A percentile compares a stretch with the other conserved stretches of the same genome.
These are phyloP conservation scores for Fraxinus baroniana DNA, from an alignment of 305 asterid species.

Conservation along the genomic window DNA sequence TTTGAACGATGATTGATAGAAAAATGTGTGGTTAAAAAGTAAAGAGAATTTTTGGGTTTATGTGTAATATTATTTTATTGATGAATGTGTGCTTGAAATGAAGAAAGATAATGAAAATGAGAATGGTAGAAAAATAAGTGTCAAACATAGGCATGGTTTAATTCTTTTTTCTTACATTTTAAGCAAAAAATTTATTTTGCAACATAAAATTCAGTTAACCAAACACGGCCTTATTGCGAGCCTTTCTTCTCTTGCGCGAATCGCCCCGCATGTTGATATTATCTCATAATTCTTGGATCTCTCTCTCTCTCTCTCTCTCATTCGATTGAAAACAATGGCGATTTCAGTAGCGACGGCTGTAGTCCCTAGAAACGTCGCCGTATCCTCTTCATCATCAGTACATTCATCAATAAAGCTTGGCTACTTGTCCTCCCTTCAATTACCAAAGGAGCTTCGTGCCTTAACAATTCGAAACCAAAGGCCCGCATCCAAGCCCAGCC, in stretches of 20 bases:
- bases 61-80: too few relatives aligned
- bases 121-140: too few relatives aligned
- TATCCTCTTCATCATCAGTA: slow-evolving; percentile 31
- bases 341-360: slow-evolving; percentile 44
- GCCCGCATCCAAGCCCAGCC: slow-evolving; percentile 29
- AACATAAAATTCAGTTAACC: not conserved
- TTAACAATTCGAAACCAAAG: slow-evolving; percentile 34
- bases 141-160: too few relatives aligned
- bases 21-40: too few relatives aligned
- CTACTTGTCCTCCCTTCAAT: slow-evolving; percentile 52
- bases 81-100: too few relatives aligned
- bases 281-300: not conserved
- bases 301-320: not conserved
- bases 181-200: not conserved
- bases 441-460: slow-evolving; percentile 40
- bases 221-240: not conserved
- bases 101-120: too few relatives aligned
- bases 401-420: slow-evolving; percentile 29
- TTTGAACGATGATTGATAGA: too few relatives aligned
- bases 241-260: not conserved
- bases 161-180: too few relatives aligned
- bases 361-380: slow-evolving; percentile 22
- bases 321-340: slow-evolving; percentile 43
- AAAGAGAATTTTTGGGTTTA: too few relatives aligned
- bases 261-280: not conserved